A percentile compares a stretch with the other conserved stretches of the same genome.
These are phyloP conservation scores for Wickerhamomyces chaumierensis DNA, from an alignment of 805 yeast species.

Conservation along the genomic window DNA sequence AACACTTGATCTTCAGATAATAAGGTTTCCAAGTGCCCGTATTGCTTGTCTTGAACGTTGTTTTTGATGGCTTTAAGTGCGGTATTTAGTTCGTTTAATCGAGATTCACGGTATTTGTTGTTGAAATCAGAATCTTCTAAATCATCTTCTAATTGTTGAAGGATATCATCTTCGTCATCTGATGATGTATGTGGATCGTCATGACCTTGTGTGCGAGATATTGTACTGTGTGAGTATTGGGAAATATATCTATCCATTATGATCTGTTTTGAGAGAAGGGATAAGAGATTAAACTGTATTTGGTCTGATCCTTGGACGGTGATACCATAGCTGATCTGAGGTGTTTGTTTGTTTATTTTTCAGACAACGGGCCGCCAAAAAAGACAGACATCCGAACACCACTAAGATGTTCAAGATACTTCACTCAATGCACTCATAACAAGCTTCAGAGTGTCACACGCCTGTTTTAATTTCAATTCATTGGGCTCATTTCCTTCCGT, in stretches of 20 bases:
- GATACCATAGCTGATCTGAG: too few relatives aligned
- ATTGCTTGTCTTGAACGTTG: conserved; percentile 24
- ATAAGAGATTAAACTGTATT: too few relatives aligned
- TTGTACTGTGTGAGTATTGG: conserved; percentile 31
- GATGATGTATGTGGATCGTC: conserved; percentile 11
- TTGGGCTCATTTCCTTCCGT: too few relatives aligned
- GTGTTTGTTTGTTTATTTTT: too few relatives aligned
- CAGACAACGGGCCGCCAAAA: too few relatives aligned
- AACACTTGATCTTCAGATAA: conserved; percentile 47
- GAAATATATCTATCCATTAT: conserved; percentile 1
- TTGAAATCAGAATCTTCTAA: conserved; percentile 26
- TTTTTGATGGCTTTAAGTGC: conserved; percentile 26
- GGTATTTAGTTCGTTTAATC: conserved; percentile 46
- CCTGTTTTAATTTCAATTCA: too few relatives aligned
- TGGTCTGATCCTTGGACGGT: too few relatives aligned
- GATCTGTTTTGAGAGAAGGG: too few relatives aligned
- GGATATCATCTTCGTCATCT: conserved; percentile 28
- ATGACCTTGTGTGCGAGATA: conserved; percentile 11
- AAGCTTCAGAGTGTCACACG: too few relatives aligned
- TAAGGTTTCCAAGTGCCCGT: conserved; percentile 31
- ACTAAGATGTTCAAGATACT: too few relatives aligned
- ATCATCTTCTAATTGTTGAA: conserved; percentile 38
- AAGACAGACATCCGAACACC: too few relatives aligned
- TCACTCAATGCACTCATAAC: too few relatives aligned
- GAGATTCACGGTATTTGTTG: conserved; percentile 43